Evolutionary conservation across 768 basidiomycete genomes (phyloP), one percentile per base, ranked within the genome.

Genomic region (Leccinum pellstonianum): DNA sequence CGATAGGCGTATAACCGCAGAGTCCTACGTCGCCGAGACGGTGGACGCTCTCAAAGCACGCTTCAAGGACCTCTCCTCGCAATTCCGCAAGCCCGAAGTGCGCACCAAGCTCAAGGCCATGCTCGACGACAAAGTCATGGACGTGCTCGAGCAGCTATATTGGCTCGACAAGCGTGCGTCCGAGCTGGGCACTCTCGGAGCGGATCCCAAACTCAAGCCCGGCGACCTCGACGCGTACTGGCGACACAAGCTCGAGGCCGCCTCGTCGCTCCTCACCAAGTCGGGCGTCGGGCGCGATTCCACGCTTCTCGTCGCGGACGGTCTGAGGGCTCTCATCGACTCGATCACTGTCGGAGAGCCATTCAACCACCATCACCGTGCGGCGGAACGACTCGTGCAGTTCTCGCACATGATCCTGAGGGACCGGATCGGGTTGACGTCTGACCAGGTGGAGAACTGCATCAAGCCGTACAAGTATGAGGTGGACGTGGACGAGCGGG

Each of bases 401-500:
- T 97, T 98, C 72, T 92, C 91, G 10, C 95, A 98, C 75, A 85
- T 82, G 74, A 95, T 99, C 69, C 77, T 99, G 55, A 83, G 96
- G 59, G 96, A 98, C 68, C 85, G 96, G 6, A 90, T 98, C 58
- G 91, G 93, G 15, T 77, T 96, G 57, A 94, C 97, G n/a, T 90
- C 93, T 5, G 97, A 99, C 72, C 96, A 98, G 76, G 96, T 99
- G 15, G 97, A 99, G 79, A 99, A 98, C 74, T 96, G 93, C 75
- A 98, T 99, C 81, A 99, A 99, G 76, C 97, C 96, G 29, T 98
- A 86, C 83, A 99, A 99, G 79, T 96, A 97, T 69, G 96, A 98
- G 69, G 88, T 98, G 27, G 97, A 99, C 71, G 90, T 98, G 14
- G 95, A 98, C 62, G 82, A 85, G 14, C 79, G 88, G 46, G 97